Base-by-base conservation (phyloP, 371 early-diverging fungal genomes). In the Spraguea lophii region DNA sequence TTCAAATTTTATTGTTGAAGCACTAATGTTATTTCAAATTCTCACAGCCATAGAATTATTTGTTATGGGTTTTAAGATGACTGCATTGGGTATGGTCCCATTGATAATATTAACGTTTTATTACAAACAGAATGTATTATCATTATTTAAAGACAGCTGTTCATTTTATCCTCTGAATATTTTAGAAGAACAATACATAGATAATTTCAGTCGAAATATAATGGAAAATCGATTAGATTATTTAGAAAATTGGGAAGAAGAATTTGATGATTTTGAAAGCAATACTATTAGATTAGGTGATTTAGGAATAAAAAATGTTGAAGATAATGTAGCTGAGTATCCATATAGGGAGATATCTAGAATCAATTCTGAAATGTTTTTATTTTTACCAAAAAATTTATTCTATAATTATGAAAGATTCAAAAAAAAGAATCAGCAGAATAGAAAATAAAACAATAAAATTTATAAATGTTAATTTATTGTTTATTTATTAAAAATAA, bases 21-120 rank as follows among this genome's bases (percentile, higher is more conserved):
- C 65, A n/a, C 44, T 72, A 10, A 20, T 65, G 6, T 37, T 54
- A 12, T 63, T 72, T 41, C 69, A 72, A 23, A 6, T 56, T 0
- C 44, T 57, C 2, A 67, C 65, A 3, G 35, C 57, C 51, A 7
- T 17, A 38, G 3, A 35, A 52, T 36, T 58, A 30, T 50, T 30
- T 32, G 40, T 34, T 22, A 32, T 26, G 21, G 6, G 16, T 10
- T 3, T 4, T 4, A 30, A 46, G 6, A 23, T 40, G 38, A 21
- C 50, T 7, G 27, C 34, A 13, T 6, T 46, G 0, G 21, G 34
- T 2, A 12, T 61, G 21, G 22, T 46, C 3, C 66, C 66, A 22
- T 38, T 68, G 0, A 34, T 68, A 17, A 35, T 66, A 0, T 40
- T 65, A 12, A 65, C 65, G 9, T 52, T 46, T 25, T 39, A 46